A percentile compares a stretch with the other conserved stretches of the same genome.
Evolutionary conservation across 257 asterid genomes (phyloP).

Genomic region (Prunella vulgaris): DNA sequence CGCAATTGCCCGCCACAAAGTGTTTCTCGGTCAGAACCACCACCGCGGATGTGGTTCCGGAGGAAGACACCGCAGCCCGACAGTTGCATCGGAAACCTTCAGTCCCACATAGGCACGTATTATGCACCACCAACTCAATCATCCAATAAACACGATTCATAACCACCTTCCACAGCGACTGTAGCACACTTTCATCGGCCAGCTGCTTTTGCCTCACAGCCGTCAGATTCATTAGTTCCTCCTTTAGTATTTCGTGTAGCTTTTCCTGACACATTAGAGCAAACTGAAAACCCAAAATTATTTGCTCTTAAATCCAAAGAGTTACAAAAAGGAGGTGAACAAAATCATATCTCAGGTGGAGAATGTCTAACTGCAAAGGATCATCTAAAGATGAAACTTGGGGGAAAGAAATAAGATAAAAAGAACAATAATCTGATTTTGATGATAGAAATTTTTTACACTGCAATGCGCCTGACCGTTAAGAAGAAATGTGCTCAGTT

Average conservation of each 20-base stretch:
- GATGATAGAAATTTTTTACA: no score
- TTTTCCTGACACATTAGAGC: constrained; percentile 48
- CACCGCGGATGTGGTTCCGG: constrained; percentile 70
- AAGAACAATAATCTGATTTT: no score
- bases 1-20: constrained; percentile 56
- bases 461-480: no score
- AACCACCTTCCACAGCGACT: constrained; percentile 30
- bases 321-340: no score
- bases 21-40: constrained; percentile 48
- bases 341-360: no score
- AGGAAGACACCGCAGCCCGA: constrained; percentile 21
- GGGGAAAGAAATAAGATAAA: no score
- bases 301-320: no score
- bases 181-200: constrained; percentile 18
- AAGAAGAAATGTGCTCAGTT: no score
- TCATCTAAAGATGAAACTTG: no score
- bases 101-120: constrained; percentile 23
- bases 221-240: constrained; percentile 30
- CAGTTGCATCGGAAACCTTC: constrained; percentile 37
- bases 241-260: constrained; percentile 55
- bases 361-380: no score
- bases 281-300: constrained; percentile 29
- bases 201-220: no score
- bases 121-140: constrained; percentile 21
- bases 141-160: constrained; percentile 18